These are phyloP conservation scores for Fusarium algeriense DNA, from an alignment of 2,329 filamentous ascomycete genomes.

Conservation along the genomic window DNA sequence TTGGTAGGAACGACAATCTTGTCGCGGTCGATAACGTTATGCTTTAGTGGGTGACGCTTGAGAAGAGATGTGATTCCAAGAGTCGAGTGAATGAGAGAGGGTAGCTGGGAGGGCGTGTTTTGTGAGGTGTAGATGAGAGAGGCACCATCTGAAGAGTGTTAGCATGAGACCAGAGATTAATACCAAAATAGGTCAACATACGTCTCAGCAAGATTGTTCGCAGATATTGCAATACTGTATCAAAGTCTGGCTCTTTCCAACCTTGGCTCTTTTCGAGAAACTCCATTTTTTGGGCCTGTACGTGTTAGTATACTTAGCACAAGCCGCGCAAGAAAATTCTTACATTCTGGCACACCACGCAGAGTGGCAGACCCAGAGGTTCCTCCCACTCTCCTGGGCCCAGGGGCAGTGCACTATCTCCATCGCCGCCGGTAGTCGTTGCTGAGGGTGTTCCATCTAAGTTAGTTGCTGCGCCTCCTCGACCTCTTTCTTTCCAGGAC, in stretches of 20 bases:
- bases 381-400: slow-evolving; percentile 96
- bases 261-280: slow-evolving; percentile 87
- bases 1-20: slow-evolving; percentile 95
- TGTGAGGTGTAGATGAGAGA: slow-evolving; percentile 88
- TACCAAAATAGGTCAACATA: slow-evolving; percentile 52
- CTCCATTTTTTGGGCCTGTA: slow-evolving; percentile 87
- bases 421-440: slow-evolving; percentile 66
- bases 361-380: slow-evolving; percentile 85
- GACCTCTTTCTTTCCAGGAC: slow-evolving; percentile 81
- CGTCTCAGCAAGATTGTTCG: slow-evolving; percentile 89
- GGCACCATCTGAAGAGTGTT: slow-evolving; percentile 72
- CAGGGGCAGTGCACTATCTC: slow-evolving; percentile 78
- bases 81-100: slow-evolving; percentile 84
- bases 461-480: slow-evolving; percentile 71
- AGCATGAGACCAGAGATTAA: slow-evolving; percentile 21
- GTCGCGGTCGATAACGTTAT: slow-evolving; percentile 92
- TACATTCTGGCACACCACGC: slow-evolving; percentile 96
- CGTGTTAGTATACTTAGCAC: slow-evolving; percentile 40
- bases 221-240: slow-evolving; percentile 93
- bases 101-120: slow-evolving; percentile 80
- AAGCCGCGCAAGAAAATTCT: slow-evolving; percentile 48
- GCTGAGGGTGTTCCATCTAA: slow-evolving; percentile 71
- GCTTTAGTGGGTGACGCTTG: slow-evolving; percentile 82
- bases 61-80: slow-evolving; percentile 87
- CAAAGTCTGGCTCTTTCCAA: slow-evolving; percentile 97